Evolutionary conservation across 1,284 basidiomycete genomes (phyloP).

Genomic region (Melanopsichium pennsylvanicum): DNA sequence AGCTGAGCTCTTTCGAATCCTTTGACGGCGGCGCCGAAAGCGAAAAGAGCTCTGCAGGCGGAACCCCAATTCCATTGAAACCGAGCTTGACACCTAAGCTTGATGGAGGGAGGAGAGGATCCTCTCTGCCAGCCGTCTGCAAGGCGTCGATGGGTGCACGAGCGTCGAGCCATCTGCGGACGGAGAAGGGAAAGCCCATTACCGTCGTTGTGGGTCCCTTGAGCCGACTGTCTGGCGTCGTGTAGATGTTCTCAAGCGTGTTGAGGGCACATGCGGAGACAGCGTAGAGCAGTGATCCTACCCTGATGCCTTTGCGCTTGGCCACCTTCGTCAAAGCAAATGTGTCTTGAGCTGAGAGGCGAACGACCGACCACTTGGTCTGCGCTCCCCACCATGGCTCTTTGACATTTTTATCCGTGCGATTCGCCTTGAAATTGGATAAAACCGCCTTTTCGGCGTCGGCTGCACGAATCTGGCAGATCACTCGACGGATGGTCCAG

Average conservation of each 20-base stretch:
- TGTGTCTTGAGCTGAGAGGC: conserved; percentile 16
- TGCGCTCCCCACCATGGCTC: conserved; percentile 44
- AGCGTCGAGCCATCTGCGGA: conserved; percentile 22
- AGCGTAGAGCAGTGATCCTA: conserved; percentile 37
- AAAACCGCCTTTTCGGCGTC: conserved; percentile 19
- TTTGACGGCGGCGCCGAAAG: conserved; percentile 6
- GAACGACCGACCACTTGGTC: conserved; percentile 33
- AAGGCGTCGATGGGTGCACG: conserved; percentile 10
- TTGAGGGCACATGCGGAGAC: conserved; percentile 39
- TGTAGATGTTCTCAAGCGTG: conserved; percentile 18
- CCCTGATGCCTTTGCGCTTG: conserved; percentile 35
- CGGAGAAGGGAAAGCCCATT: conserved; percentile 43
- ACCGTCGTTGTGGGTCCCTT: conserved; percentile 20
- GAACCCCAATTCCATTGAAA: conserved; percentile 30
- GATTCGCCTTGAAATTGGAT: conserved; percentile 35
- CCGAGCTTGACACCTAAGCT: conserved; percentile 31
- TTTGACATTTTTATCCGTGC: conserved; percentile 1
- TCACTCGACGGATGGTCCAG: conserved; percentile 38
- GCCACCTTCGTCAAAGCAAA: conserved; percentile 14
- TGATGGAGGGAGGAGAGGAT: conserved; percentile 19
- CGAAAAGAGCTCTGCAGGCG: conserved; percentile 34
- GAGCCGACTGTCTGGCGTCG: neutral
- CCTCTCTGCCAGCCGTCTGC: conserved; percentile 3
- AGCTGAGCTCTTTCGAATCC: neutral
- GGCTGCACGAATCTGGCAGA: conserved; percentile 22